A percentile compares a stretch with the other conserved stretches of the same genome.
Conservation (phyloP, 2,329 filamentous ascomycete species). For the Myriosclerotinia duriaeana region DNA sequence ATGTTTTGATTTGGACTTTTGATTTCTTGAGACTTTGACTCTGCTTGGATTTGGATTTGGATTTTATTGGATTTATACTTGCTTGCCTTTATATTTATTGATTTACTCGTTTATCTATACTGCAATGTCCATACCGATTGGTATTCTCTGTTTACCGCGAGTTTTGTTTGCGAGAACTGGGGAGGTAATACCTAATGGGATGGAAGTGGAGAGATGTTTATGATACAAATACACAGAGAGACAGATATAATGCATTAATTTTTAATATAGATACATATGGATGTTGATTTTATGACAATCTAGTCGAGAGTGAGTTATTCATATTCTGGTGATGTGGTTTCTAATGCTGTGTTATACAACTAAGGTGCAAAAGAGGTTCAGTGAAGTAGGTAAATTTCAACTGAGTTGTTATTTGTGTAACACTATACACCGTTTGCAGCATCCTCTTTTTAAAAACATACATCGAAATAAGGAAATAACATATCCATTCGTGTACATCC, state of each 20-base stretch:
- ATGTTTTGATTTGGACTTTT: slow-evolving; percentile 14
- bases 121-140: background rate
- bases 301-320: background rate
- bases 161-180: background rate
- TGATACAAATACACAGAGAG: slow-evolving; percentile 1
- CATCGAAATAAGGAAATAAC: background rate
- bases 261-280: slow-evolving; percentile 8
- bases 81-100: background rate
- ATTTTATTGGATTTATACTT: background rate
- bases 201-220: background rate
- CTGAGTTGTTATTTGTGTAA: background rate
- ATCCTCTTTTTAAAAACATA: background rate
- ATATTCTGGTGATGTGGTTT: background rate
- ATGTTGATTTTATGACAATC: background rate
- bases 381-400: too few species aligned
- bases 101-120: too few species aligned
- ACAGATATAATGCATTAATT: slow-evolving; percentile 10
- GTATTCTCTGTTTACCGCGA: background rate
- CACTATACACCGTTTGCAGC: background rate
- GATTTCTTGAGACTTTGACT: too few species aligned
- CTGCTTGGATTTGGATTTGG: too few species aligned
- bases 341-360: too few species aligned
- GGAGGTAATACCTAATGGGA: slow-evolving; percentile 2
- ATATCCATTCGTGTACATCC: background rate
- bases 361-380: too few species aligned